phyloP scores from a whole-genome alignment of 2,329 filamentous ascomycete genomes.

The Neofusicoccum ribis region DNA sequence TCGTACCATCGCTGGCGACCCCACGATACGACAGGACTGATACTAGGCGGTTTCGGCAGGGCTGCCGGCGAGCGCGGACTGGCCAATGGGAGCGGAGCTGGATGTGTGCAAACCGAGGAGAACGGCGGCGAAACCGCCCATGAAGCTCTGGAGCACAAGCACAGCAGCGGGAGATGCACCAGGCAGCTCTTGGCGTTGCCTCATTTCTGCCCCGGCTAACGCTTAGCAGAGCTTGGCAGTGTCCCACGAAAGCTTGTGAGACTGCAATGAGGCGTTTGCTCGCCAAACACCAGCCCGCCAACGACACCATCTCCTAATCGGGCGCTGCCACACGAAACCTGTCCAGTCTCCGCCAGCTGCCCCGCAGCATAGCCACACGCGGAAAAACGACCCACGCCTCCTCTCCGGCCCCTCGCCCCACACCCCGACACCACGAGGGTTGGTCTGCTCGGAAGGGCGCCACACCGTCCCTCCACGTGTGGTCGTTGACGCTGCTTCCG shows the following conservation, averaged over 20 bases:
- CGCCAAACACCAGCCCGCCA: background rate
- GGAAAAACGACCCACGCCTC: background rate
- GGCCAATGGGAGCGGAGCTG: background rate
- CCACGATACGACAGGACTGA: background rate
- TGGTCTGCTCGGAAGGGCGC: background rate
- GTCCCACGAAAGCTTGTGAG: conserved; percentile 18
- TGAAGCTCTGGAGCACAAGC: background rate
- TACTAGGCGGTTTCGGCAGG: conserved; percentile 7
- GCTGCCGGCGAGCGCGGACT: background rate
- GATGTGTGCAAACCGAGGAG: background rate
- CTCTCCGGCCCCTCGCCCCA: background rate
- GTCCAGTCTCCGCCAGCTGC: background rate
- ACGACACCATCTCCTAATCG: background rate
- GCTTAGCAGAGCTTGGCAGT: conserved; percentile 6
- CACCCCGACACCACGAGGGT: background rate
- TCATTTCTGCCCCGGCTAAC: background rate
- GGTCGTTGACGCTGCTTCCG: background rate
- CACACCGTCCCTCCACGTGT: background rate
- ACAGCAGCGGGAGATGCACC: background rate
- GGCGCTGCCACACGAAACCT: background rate
- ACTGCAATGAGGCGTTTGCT: background rate
- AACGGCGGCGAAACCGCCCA: background rate
- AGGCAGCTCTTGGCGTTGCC: background rate
- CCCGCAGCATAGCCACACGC: background rate
- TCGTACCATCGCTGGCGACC: background rate